Evolutionary conservation across 352 stramenopile genomes (phyloP).

Genomic region (Phytophthora agathidicida): DNA sequence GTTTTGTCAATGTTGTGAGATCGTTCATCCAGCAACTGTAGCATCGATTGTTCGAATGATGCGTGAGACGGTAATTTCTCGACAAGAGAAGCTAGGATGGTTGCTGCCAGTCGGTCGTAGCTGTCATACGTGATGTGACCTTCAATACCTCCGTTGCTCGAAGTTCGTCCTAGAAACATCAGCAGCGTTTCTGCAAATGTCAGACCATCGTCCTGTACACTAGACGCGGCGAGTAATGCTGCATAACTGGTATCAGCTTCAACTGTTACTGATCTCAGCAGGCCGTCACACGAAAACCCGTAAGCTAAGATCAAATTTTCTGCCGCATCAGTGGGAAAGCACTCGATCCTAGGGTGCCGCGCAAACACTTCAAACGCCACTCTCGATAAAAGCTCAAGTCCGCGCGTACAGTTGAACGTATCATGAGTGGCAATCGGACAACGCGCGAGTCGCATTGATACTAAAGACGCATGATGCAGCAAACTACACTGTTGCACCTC

Average conservation of each 20-base stretch:
- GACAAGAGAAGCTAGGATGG: conserved; percentile 8
- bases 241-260: conserved; percentile 5
- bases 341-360: neutral
- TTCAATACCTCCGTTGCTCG: neutral
- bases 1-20: neutral
- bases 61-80: conserved; percentile 20
- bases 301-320: conserved; percentile 19
- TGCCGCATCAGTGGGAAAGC: conserved; percentile 3
- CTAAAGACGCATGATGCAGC: conserved; percentile 11
- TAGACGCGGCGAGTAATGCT: neutral
- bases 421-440: neutral
- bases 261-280: conserved; percentile 6
- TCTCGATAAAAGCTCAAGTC: conserved; percentile 15
- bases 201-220: conserved; percentile 1
- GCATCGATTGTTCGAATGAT: conserved; percentile 8
- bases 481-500: conserved; percentile 1
- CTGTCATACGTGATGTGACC: conserved; percentile 7
- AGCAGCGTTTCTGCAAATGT: conserved; percentile 19
- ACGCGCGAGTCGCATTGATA: conserved; percentile 9
- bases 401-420: neutral
- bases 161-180: conserved; percentile 17
- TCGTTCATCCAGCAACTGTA: conserved; percentile 8
- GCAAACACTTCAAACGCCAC: conserved; percentile 24
- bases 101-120: conserved; percentile 19
- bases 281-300: conserved; percentile 17